Conservation (phyloP, 768 basidiomycete genomes). For the Dendrothele bispora region DNA sequence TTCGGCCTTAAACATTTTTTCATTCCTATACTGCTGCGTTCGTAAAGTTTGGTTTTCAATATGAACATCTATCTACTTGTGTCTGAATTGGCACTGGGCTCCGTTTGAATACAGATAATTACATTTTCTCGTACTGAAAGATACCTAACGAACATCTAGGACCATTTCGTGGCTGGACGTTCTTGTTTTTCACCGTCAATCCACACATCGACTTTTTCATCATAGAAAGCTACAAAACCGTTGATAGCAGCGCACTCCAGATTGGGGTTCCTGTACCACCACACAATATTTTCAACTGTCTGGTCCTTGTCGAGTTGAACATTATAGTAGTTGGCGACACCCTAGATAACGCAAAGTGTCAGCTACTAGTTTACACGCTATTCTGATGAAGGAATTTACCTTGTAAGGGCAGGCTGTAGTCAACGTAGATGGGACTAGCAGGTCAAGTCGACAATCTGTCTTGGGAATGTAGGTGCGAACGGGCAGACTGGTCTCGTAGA, state of each 20-base stretch:
- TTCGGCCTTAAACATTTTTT: background rate
- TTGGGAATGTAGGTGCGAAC: conserved; percentile 63
- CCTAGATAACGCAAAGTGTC: conserved; percentile 33
- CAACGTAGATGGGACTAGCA: conserved; percentile 46
- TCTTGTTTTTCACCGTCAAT: conserved; percentile 56
- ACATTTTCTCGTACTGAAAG: conserved; percentile 7
- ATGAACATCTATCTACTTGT: background rate
- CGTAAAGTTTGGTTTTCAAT: no score
- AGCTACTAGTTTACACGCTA: background rate
- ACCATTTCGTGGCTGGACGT: conserved; percentile 21
- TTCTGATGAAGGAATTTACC: conserved; percentile 29
- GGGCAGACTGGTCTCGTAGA: conserved; percentile 58
- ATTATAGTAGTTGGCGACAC: conserved; percentile 58
- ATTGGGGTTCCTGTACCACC: conserved; percentile 62
- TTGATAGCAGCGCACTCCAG: conserved; percentile 49
- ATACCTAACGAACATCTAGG: background rate
- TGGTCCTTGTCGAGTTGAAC: conserved; percentile 46
- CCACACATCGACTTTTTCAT: conserved; percentile 68
- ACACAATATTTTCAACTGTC: conserved; percentile 49
- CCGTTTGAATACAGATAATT: conserved; percentile 2
- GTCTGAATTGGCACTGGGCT: background rate
- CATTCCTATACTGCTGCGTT: background rate
- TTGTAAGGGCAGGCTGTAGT: conserved; percentile 64
- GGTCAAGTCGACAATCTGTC: conserved; percentile 50
- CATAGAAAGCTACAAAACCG: conserved; percentile 60